phyloP scores from a whole-genome alignment of 306 rosid species.

The Psophocarpus tetragonolobus region DNA sequence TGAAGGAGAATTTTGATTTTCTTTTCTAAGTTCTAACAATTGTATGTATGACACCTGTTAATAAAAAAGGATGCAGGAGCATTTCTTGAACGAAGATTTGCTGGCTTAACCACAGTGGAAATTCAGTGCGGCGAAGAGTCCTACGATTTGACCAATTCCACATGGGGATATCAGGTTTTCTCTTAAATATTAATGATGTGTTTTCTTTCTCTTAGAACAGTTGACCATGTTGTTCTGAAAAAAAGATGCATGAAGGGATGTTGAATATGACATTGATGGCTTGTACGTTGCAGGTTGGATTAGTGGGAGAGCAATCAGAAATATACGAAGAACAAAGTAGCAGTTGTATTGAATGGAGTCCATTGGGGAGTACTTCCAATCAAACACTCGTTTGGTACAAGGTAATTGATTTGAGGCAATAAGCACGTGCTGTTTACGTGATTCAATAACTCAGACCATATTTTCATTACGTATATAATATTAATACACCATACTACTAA shows the following conservation, averaged over 20 bases:
- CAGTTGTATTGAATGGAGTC: constrained; percentile 43
- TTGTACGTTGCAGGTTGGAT: constrained; percentile 49
- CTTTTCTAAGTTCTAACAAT: not conserved
- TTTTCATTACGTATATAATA: no score
- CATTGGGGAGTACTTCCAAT: constrained; percentile 26
- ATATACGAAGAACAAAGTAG: constrained; percentile 38
- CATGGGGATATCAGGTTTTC: constrained; percentile 67
- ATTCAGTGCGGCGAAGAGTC: constrained; percentile 46
- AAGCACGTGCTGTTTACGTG: not conserved
- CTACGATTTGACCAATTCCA: constrained; percentile 45
- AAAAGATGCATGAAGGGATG: not conserved
- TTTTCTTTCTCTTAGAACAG: not conserved
- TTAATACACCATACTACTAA: not conserved
- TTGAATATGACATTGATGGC: not conserved
- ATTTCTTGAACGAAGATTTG: constrained; percentile 58
- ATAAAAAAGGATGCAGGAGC: constrained; percentile 66
- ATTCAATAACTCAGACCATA: not conserved
- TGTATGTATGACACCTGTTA: not conserved
- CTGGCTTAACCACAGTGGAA: constrained; percentile 54
- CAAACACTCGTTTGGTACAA: constrained; percentile 57
- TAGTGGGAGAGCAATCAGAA: constrained; percentile 51
- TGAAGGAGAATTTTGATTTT: not conserved
- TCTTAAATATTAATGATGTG: not conserved
- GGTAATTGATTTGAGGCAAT: constrained; percentile 34
- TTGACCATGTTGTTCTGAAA: not conserved